Evolutionary conservation across 805 yeast genomes (phyloP).

Genomic region (Wilhelminamyces savonicus): DNA sequence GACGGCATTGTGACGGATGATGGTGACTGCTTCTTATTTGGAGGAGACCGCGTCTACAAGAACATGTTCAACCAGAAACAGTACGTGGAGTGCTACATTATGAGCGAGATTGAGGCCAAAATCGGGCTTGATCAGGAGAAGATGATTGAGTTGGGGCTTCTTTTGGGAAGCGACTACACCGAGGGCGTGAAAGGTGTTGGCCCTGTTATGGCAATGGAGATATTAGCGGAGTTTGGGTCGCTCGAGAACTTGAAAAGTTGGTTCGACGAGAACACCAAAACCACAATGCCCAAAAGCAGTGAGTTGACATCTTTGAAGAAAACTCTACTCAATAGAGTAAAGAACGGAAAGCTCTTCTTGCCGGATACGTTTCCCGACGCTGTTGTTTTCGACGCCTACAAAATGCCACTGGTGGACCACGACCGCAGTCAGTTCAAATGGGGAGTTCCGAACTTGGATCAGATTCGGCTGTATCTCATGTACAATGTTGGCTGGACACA

Average conservation of each 20-base stretch:
- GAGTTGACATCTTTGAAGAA: conserved; percentile 46
- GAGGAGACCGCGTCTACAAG: conserved; percentile 77
- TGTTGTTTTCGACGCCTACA: conserved; percentile 67
- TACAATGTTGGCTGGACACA: conserved; percentile 75
- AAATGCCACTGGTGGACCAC: conserved; percentile 75
- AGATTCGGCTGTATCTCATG: conserved; percentile 63
- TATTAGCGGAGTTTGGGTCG: conserved; percentile 73
- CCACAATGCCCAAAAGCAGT: conserved; percentile 1
- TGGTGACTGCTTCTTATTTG: conserved; percentile 92
- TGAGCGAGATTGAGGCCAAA: conserved; percentile 50
- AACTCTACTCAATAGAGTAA: conserved; percentile 51
- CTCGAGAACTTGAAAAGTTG: conserved; percentile 37
- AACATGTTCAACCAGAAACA: conserved; percentile 93
- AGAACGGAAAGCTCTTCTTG: conserved; percentile 46
- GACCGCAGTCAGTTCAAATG: conserved; percentile 76
- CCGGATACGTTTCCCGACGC: conserved; percentile 65
- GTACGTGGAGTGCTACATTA: conserved; percentile 79
- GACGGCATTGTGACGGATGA: conserved; percentile 98
- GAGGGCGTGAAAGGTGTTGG: conserved; percentile 92
- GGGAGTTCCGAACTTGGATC: conserved; percentile 87
- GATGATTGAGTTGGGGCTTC: conserved; percentile 73
- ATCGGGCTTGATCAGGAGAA: conserved; percentile 59
- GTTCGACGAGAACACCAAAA: conserved; percentile 51
- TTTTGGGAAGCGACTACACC: conserved; percentile 93
- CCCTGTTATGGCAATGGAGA: conserved; percentile 87